phyloP scores from a whole-genome alignment of 495 filamentous ascomycete genomes.

The Viridothelium virens region DNA sequence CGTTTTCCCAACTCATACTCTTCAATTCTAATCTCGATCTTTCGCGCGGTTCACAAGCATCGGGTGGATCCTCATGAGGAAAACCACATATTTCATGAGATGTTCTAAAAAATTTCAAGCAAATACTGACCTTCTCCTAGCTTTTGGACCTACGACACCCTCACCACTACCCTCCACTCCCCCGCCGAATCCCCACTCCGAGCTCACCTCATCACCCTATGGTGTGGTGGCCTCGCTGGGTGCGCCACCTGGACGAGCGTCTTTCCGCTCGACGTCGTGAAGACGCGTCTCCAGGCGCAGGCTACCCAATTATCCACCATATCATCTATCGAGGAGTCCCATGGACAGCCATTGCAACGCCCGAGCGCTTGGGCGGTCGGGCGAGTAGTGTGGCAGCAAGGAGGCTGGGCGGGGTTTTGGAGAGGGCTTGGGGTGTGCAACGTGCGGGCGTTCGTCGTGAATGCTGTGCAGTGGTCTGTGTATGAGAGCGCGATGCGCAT shows the following conservation, averaged over 20 bases:
- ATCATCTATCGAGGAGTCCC: not conserved
- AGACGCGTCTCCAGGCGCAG: conserved; percentile 69
- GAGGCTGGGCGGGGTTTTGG: conserved; percentile 64
- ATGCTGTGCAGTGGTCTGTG: conserved; percentile 72
- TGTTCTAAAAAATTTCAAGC: conserved; percentile 1
- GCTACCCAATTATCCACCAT: not conserved
- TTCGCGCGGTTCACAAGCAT: too few relatives aligned
- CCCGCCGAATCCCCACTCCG: conserved; percentile 37
- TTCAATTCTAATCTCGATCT: too few relatives aligned
- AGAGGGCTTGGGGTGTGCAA: conserved; percentile 72
- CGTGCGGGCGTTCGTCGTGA: conserved; percentile 75
- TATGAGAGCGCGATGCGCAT: conserved; percentile 71
- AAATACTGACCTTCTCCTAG: conserved; percentile 29
- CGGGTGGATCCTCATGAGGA: too few relatives aligned
- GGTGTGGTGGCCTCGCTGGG: conserved; percentile 80
- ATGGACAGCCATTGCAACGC: not conserved
- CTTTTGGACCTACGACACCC: conserved; percentile 80
- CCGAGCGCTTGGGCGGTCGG: conserved; percentile 36
- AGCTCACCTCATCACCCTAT: conserved; percentile 55
- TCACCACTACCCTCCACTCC: conserved; percentile 44
- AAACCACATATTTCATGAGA: too few relatives aligned
- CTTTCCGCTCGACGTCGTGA: conserved; percentile 82
- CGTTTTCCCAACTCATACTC: conserved; percentile 15
- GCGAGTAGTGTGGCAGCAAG: conserved; percentile 52
- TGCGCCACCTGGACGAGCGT: conserved; percentile 78